Evolutionary conservation across 495 filamentous ascomycete species (phyloP).

Genomic region (Penicillium nucicola): DNA sequence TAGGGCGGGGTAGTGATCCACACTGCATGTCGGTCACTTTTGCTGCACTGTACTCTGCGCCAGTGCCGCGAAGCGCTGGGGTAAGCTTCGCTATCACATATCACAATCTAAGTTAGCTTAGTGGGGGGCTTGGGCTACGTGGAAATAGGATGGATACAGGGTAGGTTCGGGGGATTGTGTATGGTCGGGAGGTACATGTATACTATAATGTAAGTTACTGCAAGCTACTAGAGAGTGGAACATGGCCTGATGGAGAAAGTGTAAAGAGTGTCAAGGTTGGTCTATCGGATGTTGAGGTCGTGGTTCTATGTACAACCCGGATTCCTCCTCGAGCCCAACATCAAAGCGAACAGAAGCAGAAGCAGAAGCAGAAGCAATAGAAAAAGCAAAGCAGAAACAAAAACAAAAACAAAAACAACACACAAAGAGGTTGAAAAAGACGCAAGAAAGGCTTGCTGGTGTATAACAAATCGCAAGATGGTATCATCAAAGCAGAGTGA

Average conservation of each 20-base stretch:
- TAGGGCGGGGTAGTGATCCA: constrained; percentile 1
- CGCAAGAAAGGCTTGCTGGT: neutral
- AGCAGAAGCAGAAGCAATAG: constrained; percentile 1
- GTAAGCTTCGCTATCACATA: constrained; percentile 6
- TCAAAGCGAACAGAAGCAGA: neutral
- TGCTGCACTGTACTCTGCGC: too few species aligned
- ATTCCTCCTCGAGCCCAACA: constrained; percentile 7
- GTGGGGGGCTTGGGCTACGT: neutral
- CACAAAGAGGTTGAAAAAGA: constrained; percentile 3
- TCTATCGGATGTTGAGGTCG: constrained; percentile 11
- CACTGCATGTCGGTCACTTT: neutral
- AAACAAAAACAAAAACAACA: constrained; percentile 2
- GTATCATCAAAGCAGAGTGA: constrained; percentile 43
- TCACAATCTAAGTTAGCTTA: neutral
- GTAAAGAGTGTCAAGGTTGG: constrained; percentile 4
- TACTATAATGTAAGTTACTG: too few species aligned
- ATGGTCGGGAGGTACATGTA: neutral
- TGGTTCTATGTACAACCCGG: constrained; percentile 22
- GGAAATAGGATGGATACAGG: constrained; percentile 1
- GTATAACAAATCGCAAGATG: constrained; percentile 35
- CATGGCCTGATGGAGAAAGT: neutral
- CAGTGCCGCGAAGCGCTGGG: neutral
- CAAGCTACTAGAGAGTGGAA: too few species aligned
- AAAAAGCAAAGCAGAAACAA: neutral
- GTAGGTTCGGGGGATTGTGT: neutral